Percentiles rank a stretch among this genome's conserved stretches.
Conservation (phyloP, 164 flowering plant species). For the Taxillus chinensis region DNA sequence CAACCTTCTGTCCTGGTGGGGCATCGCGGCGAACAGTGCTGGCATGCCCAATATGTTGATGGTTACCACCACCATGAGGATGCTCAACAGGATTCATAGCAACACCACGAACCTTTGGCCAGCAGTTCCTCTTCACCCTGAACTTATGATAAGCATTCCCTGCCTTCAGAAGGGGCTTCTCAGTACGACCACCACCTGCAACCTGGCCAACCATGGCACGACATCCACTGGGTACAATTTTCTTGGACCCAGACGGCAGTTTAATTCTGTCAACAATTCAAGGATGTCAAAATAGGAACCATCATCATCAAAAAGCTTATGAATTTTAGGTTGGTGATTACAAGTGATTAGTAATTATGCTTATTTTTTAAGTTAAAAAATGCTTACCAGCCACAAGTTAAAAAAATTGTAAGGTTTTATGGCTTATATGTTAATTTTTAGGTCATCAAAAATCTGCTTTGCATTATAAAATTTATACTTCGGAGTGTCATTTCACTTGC, state of each 20-base stretch:
- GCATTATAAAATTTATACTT: too few relatives aligned
- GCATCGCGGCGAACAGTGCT: slow-evolving; percentile 57
- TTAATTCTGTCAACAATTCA: slow-evolving; percentile 26
- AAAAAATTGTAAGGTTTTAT: too few relatives aligned
- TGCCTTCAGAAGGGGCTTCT: slow-evolving; percentile 52
- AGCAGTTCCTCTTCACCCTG: slow-evolving; percentile 55
- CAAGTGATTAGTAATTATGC: too few relatives aligned
- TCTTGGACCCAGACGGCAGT: slow-evolving; percentile 60
- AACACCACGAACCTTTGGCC: slow-evolving; percentile 70
- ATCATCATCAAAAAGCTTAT: not conserved
- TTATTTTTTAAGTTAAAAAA: too few relatives aligned
- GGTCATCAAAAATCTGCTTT: too few relatives aligned
- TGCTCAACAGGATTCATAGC: slow-evolving; percentile 67
- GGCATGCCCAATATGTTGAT: slow-evolving; percentile 59
- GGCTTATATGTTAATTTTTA: too few relatives aligned
- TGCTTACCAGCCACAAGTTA: too few relatives aligned
- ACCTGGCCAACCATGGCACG: slow-evolving; percentile 62
- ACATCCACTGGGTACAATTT: slow-evolving; percentile 51
- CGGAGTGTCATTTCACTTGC: too few relatives aligned
- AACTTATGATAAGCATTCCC: slow-evolving; percentile 60
- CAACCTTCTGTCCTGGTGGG: slow-evolving; percentile 59
- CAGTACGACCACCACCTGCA: slow-evolving; percentile 62
- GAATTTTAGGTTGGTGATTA: too few relatives aligned
- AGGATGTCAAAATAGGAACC: not conserved
- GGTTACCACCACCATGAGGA: slow-evolving; percentile 71